These are phyloP conservation scores for Zymoseptoria crescenta DNA, from an alignment of 2,329 filamentous ascomycete species.

Conservation along the genomic window DNA sequence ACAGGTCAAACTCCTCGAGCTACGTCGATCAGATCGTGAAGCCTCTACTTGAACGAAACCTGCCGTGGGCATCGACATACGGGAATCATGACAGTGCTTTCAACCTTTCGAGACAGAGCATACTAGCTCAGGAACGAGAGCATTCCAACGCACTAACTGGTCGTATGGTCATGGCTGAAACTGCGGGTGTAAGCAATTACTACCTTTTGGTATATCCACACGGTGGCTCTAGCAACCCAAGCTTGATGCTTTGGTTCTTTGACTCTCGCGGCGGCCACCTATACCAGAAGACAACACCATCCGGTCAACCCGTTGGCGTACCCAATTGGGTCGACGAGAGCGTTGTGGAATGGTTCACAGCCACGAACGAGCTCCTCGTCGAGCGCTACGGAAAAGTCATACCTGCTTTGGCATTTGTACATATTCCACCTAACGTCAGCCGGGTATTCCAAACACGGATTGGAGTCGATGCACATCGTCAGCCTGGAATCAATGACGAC, in stretches of 20 bases:
- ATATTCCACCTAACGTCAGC: slow-evolving; percentile 44
- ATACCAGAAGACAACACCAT: slow-evolving; percentile 36
- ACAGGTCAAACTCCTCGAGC: slow-evolving; percentile 46
- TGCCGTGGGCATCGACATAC: slow-evolving; percentile 61
- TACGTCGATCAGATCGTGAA: slow-evolving; percentile 54
- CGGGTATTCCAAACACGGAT: slow-evolving; percentile 33
- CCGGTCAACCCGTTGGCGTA: slow-evolving; percentile 25
- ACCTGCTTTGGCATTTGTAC: slow-evolving; percentile 48
- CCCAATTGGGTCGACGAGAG: slow-evolving; percentile 40
- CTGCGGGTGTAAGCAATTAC: slow-evolving; percentile 47
- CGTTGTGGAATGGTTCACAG: slow-evolving; percentile 40
- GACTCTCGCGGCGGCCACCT: slow-evolving; percentile 53
- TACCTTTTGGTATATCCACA: slow-evolving; percentile 44
- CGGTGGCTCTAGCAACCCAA: slow-evolving; percentile 36
- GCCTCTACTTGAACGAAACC: slow-evolving; percentile 48
- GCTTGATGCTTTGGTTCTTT: slow-evolving; percentile 62
- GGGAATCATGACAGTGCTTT: slow-evolving; percentile 61
- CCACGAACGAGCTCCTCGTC: slow-evolving; percentile 19
- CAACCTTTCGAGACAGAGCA: slow-evolving; percentile 46
- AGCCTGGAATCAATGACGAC: slow-evolving; percentile 44
- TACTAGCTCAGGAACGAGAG: slow-evolving; percentile 36
- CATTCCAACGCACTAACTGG: slow-evolving; percentile 35
- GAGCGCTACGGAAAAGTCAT: slow-evolving; percentile 22
- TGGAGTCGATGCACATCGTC: slow-evolving; percentile 36
- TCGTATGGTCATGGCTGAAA: slow-evolving; percentile 33